phyloP scores from a whole-genome alignment of 1,284 basidiomycete genomes.

The Leucoagaricus sp. region DNA sequence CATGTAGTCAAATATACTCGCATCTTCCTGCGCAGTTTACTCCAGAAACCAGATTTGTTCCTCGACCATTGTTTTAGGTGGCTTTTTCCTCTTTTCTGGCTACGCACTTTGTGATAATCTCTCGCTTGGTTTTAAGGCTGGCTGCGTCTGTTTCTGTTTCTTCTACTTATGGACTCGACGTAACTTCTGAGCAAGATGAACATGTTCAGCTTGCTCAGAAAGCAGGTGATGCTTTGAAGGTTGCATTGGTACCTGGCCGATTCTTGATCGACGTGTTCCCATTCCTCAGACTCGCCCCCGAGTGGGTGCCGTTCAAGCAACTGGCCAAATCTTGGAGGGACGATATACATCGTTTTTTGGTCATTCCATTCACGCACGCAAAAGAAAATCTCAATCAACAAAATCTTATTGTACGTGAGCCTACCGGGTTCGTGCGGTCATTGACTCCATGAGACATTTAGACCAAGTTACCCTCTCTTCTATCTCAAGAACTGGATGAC shows the following conservation, averaged over 20 bases:
- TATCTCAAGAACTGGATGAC: not conserved
- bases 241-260: constrained; percentile 1
- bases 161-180: not conserved
- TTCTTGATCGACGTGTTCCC: constrained; percentile 8
- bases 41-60: constrained; percentile 1
- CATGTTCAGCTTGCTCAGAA: not conserved
- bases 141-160: constrained; percentile 11
- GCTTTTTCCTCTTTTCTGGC: not conserved
- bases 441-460: too few species aligned
- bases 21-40: constrained; percentile 3
- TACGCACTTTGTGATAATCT: too few species aligned
- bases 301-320: constrained; percentile 18
- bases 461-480: not conserved
- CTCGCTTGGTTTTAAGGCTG: not conserved
- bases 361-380: constrained; percentile 20
- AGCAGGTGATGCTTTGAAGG: not conserved
- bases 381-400: constrained; percentile 9
- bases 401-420: not conserved
- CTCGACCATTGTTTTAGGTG: not conserved
- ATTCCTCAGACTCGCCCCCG: not conserved
- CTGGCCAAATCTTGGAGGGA: constrained; percentile 21
- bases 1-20: not conserved
- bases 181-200: not conserved
- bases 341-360: constrained; percentile 18
- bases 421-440: too few species aligned